These are phyloP conservation scores for Capronia epimyces DNA, from an alignment of 2,329 filamentous ascomycete genomes.

Conservation along the genomic window DNA sequence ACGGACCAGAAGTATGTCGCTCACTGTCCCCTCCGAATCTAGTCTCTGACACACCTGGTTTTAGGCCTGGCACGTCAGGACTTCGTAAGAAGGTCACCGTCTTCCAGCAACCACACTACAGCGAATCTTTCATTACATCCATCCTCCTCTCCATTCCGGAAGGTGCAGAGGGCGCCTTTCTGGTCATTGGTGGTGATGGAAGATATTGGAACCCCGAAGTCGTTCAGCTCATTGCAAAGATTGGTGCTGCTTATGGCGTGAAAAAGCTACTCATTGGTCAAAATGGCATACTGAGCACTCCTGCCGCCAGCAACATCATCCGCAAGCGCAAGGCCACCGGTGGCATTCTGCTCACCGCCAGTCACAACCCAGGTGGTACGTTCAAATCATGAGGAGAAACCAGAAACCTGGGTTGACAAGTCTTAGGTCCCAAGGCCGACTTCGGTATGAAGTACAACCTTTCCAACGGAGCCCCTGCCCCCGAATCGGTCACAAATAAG, in stretches of 20 bases:
- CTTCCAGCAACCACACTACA: slow-evolving; percentile 93
- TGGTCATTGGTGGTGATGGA: slow-evolving; percentile 96
- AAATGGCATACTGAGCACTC: slow-evolving; percentile 92
- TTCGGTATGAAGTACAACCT: slow-evolving; percentile 99
- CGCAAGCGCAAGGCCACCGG: slow-evolving; percentile 91
- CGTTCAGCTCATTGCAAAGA: slow-evolving; percentile 94
- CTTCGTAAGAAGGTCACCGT: slow-evolving; percentile 98
- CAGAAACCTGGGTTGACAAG: slow-evolving; percentile 9
- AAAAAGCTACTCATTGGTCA: slow-evolving; percentile 98
- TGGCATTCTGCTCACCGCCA: slow-evolving; percentile 92
- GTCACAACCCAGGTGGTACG: slow-evolving; percentile 95
- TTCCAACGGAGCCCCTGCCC: slow-evolving; percentile 88
- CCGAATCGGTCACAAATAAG: slow-evolving; percentile 95
- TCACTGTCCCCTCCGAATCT: slow-evolving; percentile 5
- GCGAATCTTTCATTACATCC: slow-evolving; percentile 88
- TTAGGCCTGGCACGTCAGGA: slow-evolving; percentile 63
- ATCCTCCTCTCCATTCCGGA: slow-evolving; percentile 96
- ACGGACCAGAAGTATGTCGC: slow-evolving; percentile 92
- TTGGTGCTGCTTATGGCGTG: slow-evolving; percentile 91
- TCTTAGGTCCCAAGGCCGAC: slow-evolving; percentile 76
- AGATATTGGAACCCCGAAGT: slow-evolving; percentile 97
- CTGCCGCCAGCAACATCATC: slow-evolving; percentile 92
- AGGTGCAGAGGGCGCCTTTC: slow-evolving; percentile 76
- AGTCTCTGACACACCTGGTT: slow-evolving; percentile 24
- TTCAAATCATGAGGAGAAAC: slow-evolving; percentile 19